phyloP scores from a whole-genome alignment of 495 filamentous ascomycete genomes.

The Chaetomidium leptoderma region DNA sequence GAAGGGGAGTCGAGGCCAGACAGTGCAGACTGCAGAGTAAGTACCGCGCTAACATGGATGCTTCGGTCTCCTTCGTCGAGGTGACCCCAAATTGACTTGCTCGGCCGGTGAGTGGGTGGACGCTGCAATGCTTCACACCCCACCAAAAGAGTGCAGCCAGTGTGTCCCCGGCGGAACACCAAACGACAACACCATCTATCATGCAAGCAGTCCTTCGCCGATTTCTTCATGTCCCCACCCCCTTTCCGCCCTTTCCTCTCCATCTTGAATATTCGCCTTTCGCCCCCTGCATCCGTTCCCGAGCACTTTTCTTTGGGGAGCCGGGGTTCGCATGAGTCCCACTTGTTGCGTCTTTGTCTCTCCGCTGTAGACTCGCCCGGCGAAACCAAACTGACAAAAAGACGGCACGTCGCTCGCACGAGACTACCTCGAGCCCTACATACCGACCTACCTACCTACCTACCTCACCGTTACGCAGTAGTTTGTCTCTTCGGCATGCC shows the following conservation, averaged over 20 bases:
- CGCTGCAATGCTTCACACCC: conserved; percentile 27
- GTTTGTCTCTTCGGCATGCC: not conserved
- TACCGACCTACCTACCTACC: too few species aligned
- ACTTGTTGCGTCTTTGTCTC: conserved; percentile 9
- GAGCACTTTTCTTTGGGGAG: not conserved
- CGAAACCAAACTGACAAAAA: conserved; percentile 14
- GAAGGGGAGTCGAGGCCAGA: not conserved
- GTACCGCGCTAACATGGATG: conserved; percentile 28
- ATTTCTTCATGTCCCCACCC: not conserved
- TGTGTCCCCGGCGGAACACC: conserved; percentile 9
- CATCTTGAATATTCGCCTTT: not conserved
- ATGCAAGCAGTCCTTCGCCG: not conserved
- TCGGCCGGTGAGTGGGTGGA: conserved; percentile 20
- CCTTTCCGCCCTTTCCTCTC: not conserved
- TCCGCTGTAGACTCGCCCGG: not conserved
- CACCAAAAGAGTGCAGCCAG: conserved; percentile 16
- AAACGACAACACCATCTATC: conserved; percentile 20
- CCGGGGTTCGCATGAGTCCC: not conserved
- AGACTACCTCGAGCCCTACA: not conserved
- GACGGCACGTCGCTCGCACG: conserved; percentile 8
- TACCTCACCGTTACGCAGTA: not conserved
- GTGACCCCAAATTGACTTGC: conserved; percentile 7
- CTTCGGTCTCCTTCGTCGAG: not conserved
- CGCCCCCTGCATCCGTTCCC: conserved; percentile 14
- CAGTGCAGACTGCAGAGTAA: too few species aligned